These are phyloP conservation scores for Sporothrix curviconia DNA, from an alignment of 2,329 filamentous ascomycete genomes.

Conservation along the genomic window DNA sequence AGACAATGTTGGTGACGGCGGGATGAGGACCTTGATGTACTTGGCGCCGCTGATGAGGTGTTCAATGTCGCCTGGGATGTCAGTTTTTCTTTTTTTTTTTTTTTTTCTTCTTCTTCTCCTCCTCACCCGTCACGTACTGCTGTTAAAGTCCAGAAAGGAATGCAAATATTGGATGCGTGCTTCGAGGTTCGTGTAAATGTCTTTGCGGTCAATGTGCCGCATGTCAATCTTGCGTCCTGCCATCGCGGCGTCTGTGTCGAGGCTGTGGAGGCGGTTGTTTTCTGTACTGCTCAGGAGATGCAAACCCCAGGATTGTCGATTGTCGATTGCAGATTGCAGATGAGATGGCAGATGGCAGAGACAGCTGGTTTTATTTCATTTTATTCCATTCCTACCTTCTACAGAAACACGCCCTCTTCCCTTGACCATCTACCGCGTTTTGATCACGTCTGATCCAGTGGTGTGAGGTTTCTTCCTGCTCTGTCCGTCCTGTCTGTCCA, in stretches of 20 bases:
- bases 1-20: conserved; percentile 76
- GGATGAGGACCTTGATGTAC: conserved; percentile 76
- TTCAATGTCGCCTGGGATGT: conserved; percentile 57
- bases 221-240: conserved; percentile 16
- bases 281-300: no score
- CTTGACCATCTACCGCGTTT: neutral
- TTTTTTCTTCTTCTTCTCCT: neutral
- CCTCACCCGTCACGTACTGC: conserved; percentile 43
- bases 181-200: conserved; percentile 65
- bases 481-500: neutral
- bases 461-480: neutral
- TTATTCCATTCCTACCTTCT: neutral
- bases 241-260: conserved; percentile 1
- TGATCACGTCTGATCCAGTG: neutral
- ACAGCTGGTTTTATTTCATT: neutral
- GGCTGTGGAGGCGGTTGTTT: neutral
- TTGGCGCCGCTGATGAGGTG: conserved; percentile 63
- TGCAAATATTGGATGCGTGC: conserved; percentile 66
- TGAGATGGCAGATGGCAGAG: neutral
- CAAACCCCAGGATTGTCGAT: neutral
- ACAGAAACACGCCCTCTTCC: neutral
- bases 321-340: neutral
- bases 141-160: conserved; percentile 68
- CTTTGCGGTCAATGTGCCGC: conserved; percentile 62
- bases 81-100: neutral